Conservation (phyloP, 306 rosid genomes). For the Macrotyloma uniflorum region DNA sequence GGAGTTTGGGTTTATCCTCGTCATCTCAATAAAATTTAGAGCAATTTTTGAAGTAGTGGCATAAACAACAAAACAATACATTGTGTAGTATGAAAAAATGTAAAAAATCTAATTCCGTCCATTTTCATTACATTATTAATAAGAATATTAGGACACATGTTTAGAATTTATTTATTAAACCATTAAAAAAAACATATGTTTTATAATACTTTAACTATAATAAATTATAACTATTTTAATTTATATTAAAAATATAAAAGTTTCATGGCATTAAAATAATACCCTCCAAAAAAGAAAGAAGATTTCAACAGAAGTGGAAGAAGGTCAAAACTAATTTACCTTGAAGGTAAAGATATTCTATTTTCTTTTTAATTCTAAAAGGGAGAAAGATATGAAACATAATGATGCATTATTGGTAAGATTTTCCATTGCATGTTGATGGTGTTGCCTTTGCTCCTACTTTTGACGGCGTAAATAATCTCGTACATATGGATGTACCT, state of each 20-base stretch:
- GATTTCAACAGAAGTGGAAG: background rate
- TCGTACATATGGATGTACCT: constrained; percentile 67
- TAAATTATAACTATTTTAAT: too few relatives aligned
- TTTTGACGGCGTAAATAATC: constrained; percentile 79
- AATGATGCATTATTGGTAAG: background rate
- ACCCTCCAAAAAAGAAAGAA: too few relatives aligned
- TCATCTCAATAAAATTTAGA: too few relatives aligned
- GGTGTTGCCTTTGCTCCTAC: constrained; percentile 38
- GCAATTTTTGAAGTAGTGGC: too few relatives aligned
- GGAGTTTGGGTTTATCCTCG: too few relatives aligned
- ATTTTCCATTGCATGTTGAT: background rate
- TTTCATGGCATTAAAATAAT: background rate
- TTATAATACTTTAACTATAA: background rate
- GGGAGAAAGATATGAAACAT: background rate
- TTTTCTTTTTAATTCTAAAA: background rate
- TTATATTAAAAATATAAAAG: background rate
- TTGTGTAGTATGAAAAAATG: too few relatives aligned
- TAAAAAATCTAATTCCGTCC: too few relatives aligned
- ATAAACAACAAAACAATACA: too few relatives aligned
- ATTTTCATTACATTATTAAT: too few relatives aligned
- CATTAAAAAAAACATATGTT: background rate
- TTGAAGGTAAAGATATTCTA: background rate
- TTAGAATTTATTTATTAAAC: background rate
- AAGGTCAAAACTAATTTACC: background rate
- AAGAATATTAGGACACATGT: too few relatives aligned